Evolutionary conservation across 192 early-diverging fungal genomes (phyloP).

Genomic region (Backusella tarrabulga): DNA sequence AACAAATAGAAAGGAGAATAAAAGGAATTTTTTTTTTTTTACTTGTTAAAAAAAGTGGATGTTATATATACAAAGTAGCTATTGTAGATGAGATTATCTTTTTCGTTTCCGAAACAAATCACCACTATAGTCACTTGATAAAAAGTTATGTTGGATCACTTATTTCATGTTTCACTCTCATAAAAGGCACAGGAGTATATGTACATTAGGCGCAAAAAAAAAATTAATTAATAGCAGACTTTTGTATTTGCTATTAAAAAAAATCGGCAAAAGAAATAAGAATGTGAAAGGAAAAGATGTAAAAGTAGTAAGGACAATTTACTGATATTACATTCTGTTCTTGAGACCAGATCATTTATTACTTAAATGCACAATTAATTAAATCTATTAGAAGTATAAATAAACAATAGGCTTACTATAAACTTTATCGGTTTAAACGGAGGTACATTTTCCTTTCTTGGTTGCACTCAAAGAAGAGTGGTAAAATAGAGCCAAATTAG

Average conservation of each 20-base stretch:
- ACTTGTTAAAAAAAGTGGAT: background rate
- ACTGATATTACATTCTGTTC: too few species aligned
- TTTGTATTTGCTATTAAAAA: too few species aligned
- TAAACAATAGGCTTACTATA: too few species aligned
- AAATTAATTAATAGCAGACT: background rate
- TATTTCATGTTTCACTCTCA: background rate
- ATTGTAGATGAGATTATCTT: constrained; percentile 1
- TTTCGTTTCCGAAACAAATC: background rate
- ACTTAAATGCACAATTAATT: too few species aligned
- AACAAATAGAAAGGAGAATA: background rate
- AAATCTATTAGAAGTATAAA: too few species aligned
- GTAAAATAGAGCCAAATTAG: too few species aligned
- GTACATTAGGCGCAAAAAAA: background rate
- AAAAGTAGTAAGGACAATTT: background rate
- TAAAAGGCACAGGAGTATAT: background rate
- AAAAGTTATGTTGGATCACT: background rate
- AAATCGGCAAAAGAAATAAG: background rate
- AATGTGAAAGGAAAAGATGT: background rate
- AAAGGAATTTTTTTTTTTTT: background rate
- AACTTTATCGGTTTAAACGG: background rate
- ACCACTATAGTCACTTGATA: background rate
- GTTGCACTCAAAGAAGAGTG: background rate
- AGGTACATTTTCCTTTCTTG: background rate
- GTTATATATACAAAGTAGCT: background rate
- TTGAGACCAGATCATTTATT: too few species aligned